phyloP scores from a whole-genome alignment of 352 stramenopile species.

The Thalassiosira livingstoniorum region DNA sequence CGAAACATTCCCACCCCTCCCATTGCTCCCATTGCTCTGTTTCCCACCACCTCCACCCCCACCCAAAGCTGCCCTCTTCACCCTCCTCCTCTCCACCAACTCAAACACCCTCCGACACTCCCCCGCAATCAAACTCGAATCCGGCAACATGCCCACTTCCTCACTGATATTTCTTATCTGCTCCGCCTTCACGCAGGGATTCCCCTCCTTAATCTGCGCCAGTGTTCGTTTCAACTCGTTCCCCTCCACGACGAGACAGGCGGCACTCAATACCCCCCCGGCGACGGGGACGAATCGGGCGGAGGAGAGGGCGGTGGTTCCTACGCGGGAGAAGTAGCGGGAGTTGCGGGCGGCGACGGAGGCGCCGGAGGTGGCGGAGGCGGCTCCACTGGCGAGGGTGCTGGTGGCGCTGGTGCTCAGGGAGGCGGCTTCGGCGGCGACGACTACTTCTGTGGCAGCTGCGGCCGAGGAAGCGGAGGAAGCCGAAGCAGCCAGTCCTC shows the following conservation, averaged over 20 bases:
- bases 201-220: conserved; percentile 67
- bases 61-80: background rate
- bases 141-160: conserved; percentile 61
- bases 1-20: background rate
- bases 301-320: conserved; percentile 37
- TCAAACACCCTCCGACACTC: conserved; percentile 48
- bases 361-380: background rate
- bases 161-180: conserved; percentile 53
- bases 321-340: conserved; percentile 52
- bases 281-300: conserved; percentile 65
- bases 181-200: conserved; percentile 74
- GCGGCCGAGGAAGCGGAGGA: too few species aligned
- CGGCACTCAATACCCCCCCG: conserved; percentile 69
- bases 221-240: conserved; percentile 71
- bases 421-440: conserved; percentile 7
- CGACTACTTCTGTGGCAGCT: background rate
- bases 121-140: conserved; percentile 55
- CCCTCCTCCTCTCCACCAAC: conserved; percentile 16
- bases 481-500: too few species aligned
- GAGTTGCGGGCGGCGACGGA: conserved; percentile 23
- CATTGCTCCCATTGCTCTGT: background rate
- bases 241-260: conserved; percentile 69
- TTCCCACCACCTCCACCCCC: background rate
- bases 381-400: background rate
- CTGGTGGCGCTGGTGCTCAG: background rate